Evolutionary conservation across 2,329 filamentous ascomycete species (phyloP), one percentile per base, ranked within the genome.

Genomic region (Penicillium corylophilum): DNA sequence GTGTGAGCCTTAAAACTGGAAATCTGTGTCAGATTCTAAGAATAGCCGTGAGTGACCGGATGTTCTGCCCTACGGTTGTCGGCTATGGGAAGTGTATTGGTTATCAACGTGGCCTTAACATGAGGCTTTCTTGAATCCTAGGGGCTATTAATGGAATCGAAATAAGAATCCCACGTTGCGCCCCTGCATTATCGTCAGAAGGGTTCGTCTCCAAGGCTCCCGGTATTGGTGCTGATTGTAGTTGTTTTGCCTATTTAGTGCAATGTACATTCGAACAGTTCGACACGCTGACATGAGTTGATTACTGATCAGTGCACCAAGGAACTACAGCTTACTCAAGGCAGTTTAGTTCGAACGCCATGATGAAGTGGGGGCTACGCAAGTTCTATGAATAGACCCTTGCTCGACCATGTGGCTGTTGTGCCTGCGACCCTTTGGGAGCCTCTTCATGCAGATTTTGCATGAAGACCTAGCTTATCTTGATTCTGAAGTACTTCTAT

Each of bases 91-190:
- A 20, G 10, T 40, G 20, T 15, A 23, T 18, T 23, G 8, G 12
- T 40, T 16, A 41, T 41, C 22, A 22, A 24, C 39, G 39, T 26
- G 39, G 22, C 39, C 39, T 41, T 22, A 6, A 38, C 35, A 26
- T 41, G 39, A 41, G 39, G 15, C 6, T 24, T 15, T 26, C 18
- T 23, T 22, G 33, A 38, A 38, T 10, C 35, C 3, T 8, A 3
- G 33, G 13, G 6, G 20, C 46, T 51, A 50, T 43, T 48, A 48
- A 57, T 53, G 48, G 44, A 55, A 59, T 51, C 48, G 44, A 55
- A 59, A 59, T 59, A 60, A 59, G 56, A 54, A 53, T 48, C 51
- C 50, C 53, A 57, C 54, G 57, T 60, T 60, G 49, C 23, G 39
- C 43, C 51, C 48, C 46, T 59, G 55, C 48, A 58, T 44, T 36